These are phyloP conservation scores for Candida sp. DNA, from an alignment of 1,139 yeast genomes.

Conservation along the genomic window DNA sequence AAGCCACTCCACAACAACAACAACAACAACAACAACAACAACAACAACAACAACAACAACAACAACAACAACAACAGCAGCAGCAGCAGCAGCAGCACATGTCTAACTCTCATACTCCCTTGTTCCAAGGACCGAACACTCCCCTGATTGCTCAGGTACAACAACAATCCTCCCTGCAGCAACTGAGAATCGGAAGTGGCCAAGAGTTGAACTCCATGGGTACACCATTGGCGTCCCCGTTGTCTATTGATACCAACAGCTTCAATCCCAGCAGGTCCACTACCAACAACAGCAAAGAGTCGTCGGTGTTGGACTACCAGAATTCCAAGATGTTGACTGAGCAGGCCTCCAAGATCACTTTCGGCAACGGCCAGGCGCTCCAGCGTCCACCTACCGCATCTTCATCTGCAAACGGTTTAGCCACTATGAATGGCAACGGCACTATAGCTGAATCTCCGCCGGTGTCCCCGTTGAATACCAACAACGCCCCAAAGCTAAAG, in stretches of 20 bases:
- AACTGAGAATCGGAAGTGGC: not conserved
- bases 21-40: too few relatives aligned
- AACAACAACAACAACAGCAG: too few relatives aligned
- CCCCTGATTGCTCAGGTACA: not conserved
- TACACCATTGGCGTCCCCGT: slow-evolving; percentile 13
- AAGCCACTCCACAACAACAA: too few relatives aligned
- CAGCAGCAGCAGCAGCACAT: too few relatives aligned
- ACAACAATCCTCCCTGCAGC: not conserved
- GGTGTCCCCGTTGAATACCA: slow-evolving; percentile 8
- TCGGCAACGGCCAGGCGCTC: slow-evolving; percentile 1
- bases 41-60: too few relatives aligned
- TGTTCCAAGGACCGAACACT: slow-evolving; percentile 3
- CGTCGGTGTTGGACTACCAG: slow-evolving; percentile 7
- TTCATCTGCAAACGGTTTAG: not conserved
- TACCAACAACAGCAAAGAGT: slow-evolving; percentile 4
- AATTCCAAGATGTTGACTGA: slow-evolving; percentile 6
- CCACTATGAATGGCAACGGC: not conserved
- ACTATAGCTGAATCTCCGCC: slow-evolving; percentile 7
- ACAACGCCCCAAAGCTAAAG: not conserved
- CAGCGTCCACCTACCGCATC: not conserved
- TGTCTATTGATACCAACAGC: slow-evolving; percentile 8
- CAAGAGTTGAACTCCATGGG: slow-evolving; percentile 1
- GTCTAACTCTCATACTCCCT: not conserved
- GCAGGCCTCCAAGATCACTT: slow-evolving; percentile 10
- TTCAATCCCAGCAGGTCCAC: not conserved